These are phyloP conservation scores for Rhododendron mucronatum DNA, from an alignment of 148 eudicot genomes.

Conservation along the genomic window DNA sequence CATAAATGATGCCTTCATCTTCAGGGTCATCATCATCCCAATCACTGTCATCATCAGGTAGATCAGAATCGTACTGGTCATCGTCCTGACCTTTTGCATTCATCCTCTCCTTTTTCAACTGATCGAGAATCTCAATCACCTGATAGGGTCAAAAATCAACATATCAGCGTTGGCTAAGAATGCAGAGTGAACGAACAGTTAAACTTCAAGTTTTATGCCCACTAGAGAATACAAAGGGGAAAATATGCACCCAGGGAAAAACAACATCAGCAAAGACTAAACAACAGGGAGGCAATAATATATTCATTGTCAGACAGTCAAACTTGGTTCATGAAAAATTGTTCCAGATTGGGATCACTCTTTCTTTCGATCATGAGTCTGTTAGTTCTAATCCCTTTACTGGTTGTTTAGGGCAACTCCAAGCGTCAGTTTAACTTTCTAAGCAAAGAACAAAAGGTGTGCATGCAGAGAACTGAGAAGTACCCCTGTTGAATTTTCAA, in stretches of 20 bases:
- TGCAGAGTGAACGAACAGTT: background rate
- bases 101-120: constrained; percentile 59
- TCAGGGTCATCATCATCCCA: constrained; percentile 66
- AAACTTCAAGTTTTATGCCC: background rate
- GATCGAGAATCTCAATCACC: constrained; percentile 95
- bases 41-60: constrained; percentile 39
- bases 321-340: background rate
- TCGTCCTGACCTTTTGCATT: constrained; percentile 16
- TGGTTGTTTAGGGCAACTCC: background rate
- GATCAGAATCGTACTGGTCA: constrained; percentile 25
- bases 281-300: background rate
- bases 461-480: background rate
- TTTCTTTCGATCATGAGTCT: background rate
- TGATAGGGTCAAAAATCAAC: constrained; percentile 22
- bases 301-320: background rate
- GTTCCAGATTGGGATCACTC: background rate
- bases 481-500: background rate
- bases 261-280: background rate
- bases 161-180: constrained; percentile 2
- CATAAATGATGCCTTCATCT: constrained; percentile 82
- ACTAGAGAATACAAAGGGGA: background rate
- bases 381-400: background rate
- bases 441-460: background rate
- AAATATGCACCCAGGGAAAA: background rate
- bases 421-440: background rate